Conservation (phyloP, 2,329 filamentous ascomycete genomes). For the Neofusicoccum umdonicola region DNA sequence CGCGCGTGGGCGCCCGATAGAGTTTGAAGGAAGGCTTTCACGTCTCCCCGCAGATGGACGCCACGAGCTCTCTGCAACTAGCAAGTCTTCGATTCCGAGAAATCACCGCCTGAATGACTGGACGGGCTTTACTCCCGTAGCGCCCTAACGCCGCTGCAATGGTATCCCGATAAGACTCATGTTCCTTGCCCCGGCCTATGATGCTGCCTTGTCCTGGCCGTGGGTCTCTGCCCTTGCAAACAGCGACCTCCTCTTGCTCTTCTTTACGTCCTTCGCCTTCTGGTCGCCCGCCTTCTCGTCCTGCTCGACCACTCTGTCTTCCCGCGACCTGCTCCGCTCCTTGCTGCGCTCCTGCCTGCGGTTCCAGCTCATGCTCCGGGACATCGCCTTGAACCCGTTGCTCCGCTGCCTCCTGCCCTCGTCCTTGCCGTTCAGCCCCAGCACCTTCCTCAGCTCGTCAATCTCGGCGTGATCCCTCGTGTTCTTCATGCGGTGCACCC, state of each 20-base stretch:
- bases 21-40: slow-evolving; percentile 1
- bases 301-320: slow-evolving; percentile 4
- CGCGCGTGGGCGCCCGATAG: background rate
- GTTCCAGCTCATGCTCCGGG: slow-evolving; percentile 19
- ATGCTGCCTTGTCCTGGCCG: background rate
- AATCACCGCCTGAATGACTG: background rate
- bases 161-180: background rate
- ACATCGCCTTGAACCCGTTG: slow-evolving; percentile 29
- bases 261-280: slow-evolving; percentile 7
- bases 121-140: background rate
- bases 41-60: background rate
- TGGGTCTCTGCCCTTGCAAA: background rate
- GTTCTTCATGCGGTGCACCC: slow-evolving; percentile 79
- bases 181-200: background rate
- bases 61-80: background rate
- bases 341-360: slow-evolving; percentile 19
- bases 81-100: slow-evolving; percentile 5
- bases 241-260: slow-evolving; percentile 10
- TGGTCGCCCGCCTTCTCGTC: background rate
- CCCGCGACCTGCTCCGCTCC: slow-evolving; percentile 24
- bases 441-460: slow-evolving; percentile 60
- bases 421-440: slow-evolving; percentile 46
- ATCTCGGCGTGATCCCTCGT: slow-evolving; percentile 77
- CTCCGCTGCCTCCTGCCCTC: slow-evolving; percentile 17
- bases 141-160: slow-evolving; percentile 7